Evolutionary conservation across 257 asterid genomes (phyloP), one percentile per base, ranked within the genome.

Genomic region (Solanum bulbocastanum): DNA sequence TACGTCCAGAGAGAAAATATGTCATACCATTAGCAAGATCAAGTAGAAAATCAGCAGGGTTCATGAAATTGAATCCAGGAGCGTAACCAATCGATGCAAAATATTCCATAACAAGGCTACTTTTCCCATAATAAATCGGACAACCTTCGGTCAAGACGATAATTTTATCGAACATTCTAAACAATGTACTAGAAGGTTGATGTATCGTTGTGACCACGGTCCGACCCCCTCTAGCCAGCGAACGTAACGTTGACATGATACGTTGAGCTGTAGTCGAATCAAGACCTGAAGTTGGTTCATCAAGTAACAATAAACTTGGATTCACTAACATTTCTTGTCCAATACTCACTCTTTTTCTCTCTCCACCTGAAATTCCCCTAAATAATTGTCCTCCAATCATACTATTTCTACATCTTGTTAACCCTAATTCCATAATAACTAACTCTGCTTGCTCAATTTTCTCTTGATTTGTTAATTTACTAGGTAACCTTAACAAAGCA

Each of bases 281-380:
- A 13, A 96, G 94, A 42, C 99, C 98, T 0, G 98, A 96, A 7
- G 99, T 96, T 2, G 99, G 99, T 92, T 96, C 99, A 60, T 96
- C 99, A 71, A 94, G 93, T 89, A 96, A 78, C 85, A 96, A 87
- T 16, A 96, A 87, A 40, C 98, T 94, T 3, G 99, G 99, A 58
- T 95, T 95, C 88, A 96, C 95, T 37, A 96, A 40, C 98, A 96
- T 94, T 74, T 96, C 99, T 62, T 95, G 98, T 23, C 98, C 99
- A 36, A 96, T 94, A 20, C 98, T 96, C 36, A 96, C 98, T 35
- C 99, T 87, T 78, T 94, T 95, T 36, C 98, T 88, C 88, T 96
- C 99, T 56, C 99, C 99, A 2, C 99, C 99, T 0, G 99, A 96
- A 11, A 96, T 44, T 2, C 99, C 99, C 83, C 98, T 83, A 75